phyloP scores from a whole-genome alignment of 805 yeast species.

The Blastobotrys parvus region DNA sequence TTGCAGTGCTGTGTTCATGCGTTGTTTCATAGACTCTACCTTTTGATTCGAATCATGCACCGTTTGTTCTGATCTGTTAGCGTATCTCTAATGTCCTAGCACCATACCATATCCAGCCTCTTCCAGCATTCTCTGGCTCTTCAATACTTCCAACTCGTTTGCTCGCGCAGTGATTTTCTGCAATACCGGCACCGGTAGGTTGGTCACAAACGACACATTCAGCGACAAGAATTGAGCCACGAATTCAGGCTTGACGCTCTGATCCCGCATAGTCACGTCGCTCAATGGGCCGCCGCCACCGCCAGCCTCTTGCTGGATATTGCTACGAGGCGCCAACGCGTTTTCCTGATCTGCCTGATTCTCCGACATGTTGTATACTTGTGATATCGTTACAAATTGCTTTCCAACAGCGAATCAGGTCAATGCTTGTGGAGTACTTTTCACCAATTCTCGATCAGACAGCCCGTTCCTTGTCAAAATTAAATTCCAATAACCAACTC shows the following conservation, averaged over 20 bases:
- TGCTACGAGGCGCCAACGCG: too few species aligned
- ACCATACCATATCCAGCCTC: conserved; percentile 19
- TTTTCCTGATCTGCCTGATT: too few species aligned
- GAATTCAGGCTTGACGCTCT: conserved; percentile 1
- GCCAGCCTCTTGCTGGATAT: too few species aligned
- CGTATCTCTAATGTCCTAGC: neutral
- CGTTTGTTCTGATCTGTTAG: conserved; percentile 13
- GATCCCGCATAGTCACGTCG: neutral
- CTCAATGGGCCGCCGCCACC: neutral
- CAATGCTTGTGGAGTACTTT: too few species aligned
- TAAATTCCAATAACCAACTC: too few species aligned
- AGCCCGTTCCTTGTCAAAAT: too few species aligned
- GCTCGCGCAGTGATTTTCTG: conserved; percentile 15
- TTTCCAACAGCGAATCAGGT: too few species aligned
- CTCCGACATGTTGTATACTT: too few species aligned
- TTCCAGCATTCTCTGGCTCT: conserved; percentile 20
- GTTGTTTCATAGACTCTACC: conserved; percentile 6
- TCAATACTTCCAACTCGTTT: conserved; percentile 18
- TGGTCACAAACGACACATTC: conserved; percentile 10
- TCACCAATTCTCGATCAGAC: too few species aligned
- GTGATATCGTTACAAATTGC: too few species aligned
- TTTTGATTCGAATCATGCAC: conserved; percentile 8
- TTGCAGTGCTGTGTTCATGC: conserved; percentile 1
- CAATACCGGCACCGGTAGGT: conserved; percentile 13
- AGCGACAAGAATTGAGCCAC: conserved; percentile 14